Evolutionary conservation across 441 rosid species (phyloP).

Genomic region (Gossypium schwendimanii): DNA sequence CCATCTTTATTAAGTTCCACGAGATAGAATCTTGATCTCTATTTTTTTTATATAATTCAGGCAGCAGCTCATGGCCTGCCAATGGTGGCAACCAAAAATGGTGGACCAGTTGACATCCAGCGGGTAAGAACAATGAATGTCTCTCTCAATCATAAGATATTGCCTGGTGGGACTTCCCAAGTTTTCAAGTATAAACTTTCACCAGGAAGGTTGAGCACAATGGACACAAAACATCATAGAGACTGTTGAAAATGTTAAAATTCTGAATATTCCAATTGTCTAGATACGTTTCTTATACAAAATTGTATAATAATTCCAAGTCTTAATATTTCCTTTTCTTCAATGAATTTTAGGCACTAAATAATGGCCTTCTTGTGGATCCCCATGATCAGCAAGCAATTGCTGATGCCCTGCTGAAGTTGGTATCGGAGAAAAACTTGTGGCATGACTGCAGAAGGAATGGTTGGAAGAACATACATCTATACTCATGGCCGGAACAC

Average conservation of each 20-base stretch:
- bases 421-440: slow-evolving; percentile 85
- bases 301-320: neutral
- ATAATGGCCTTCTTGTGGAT: slow-evolving; percentile 89
- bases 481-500: slow-evolving; percentile 97
- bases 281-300: neutral
- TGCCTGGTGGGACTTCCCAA: neutral
- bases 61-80: slow-evolving; percentile 99
- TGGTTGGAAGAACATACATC: slow-evolving; percentile 94
- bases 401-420: slow-evolving; percentile 77
- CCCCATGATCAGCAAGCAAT: slow-evolving; percentile 86
- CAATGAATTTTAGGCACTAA: slow-evolving; percentile 51
- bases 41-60: slow-evolving; percentile 30
- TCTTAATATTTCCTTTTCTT: neutral
- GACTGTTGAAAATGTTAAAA: slow-evolving; percentile 1
- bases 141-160: neutral
- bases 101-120: slow-evolving; percentile 95
- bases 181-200: neutral
- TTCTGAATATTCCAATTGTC: neutral
- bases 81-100: slow-evolving; percentile 93
- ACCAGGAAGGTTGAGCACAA: neutral
- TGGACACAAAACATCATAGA: neutral
- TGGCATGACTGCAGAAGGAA: slow-evolving; percentile 84
- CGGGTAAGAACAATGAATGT: slow-evolving; percentile 31
- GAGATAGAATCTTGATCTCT: slow-evolving; percentile 11
- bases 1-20: neutral